phyloP scores from a whole-genome alignment of 148 eudicot genomes.

The Pharnaceum exiguum region DNA sequence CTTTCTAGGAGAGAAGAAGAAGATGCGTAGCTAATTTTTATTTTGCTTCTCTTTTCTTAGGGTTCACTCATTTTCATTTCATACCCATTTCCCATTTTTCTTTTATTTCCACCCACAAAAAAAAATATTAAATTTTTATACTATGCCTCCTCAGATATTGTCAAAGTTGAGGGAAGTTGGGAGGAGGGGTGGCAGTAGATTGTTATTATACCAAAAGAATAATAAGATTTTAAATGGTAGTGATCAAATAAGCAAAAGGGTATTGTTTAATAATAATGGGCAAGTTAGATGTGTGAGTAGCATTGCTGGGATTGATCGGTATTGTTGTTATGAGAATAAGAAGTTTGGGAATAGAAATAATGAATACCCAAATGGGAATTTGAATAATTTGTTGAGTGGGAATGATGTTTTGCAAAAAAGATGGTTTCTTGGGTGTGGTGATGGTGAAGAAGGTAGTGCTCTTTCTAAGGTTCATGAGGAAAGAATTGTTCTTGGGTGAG shows the following conservation, averaged over 20 bases:
- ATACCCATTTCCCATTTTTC: background rate
- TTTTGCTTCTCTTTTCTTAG: background rate
- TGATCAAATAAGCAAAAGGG: slow-evolving; percentile 5
- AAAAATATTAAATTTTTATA: background rate
- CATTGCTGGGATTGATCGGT: slow-evolving; percentile 31
- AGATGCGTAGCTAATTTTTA: background rate
- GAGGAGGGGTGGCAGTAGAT: slow-evolving; percentile 23
- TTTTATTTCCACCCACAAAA: background rate
- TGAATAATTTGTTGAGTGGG: background rate
- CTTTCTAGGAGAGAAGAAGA: no score
- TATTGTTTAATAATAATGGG: slow-evolving; percentile 13
- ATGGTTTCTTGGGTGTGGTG: slow-evolving; percentile 77
- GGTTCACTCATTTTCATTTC: background rate
- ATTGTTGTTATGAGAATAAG: slow-evolving; percentile 14
- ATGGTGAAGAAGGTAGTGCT: slow-evolving; percentile 73
- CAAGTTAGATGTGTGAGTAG: slow-evolving; percentile 40
- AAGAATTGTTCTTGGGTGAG: slow-evolving; percentile 68
- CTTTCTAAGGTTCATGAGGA: slow-evolving; percentile 74
- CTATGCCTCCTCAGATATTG: slow-evolving; percentile 39
- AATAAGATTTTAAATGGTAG: no score
- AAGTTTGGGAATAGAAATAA: slow-evolving; percentile 4
- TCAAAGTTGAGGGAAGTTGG: slow-evolving; percentile 41
- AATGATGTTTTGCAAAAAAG: slow-evolving; percentile 41
- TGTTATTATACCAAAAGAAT: slow-evolving; percentile 11
- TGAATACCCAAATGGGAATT: background rate